These are phyloP conservation scores for Globisporangium cylindrosporum DNA, from an alignment of 352 stramenopile species.

Conservation along the genomic window DNA sequence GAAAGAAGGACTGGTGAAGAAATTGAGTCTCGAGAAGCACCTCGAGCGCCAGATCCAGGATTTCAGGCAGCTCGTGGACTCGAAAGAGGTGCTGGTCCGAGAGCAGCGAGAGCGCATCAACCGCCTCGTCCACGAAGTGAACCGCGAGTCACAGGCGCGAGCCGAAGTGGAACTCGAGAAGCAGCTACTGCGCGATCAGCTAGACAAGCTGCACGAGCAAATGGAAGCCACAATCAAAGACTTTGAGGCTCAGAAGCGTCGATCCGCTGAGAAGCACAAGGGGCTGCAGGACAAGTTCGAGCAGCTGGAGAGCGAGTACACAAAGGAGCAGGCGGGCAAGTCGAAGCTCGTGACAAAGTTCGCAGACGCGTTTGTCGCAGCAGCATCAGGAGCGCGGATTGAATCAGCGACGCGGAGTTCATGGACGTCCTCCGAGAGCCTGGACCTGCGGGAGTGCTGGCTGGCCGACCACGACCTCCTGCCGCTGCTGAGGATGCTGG, in stretches of 20 bases:
- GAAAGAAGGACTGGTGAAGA: slow-evolving; percentile 35
- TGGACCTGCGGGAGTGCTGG: slow-evolving; percentile 53
- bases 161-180: slow-evolving; percentile 51
- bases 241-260: slow-evolving; percentile 33
- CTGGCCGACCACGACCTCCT: slow-evolving; percentile 49
- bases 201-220: slow-evolving; percentile 37
- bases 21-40: slow-evolving; percentile 33
- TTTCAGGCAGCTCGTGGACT: slow-evolving; percentile 28
- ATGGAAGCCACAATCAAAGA: slow-evolving; percentile 34
- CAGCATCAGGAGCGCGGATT: background rate
- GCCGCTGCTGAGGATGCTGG: slow-evolving; percentile 39
- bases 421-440: slow-evolving; percentile 18
- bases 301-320: slow-evolving; percentile 40
- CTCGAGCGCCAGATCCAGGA: slow-evolving; percentile 39
- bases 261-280: slow-evolving; percentile 34
- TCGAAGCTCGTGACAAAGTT: slow-evolving; percentile 42
- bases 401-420: slow-evolving; percentile 1
- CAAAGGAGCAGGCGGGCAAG: slow-evolving; percentile 39
- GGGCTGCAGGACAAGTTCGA: slow-evolving; percentile 26
- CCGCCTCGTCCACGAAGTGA: slow-evolving; percentile 48
- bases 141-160: slow-evolving; percentile 42
- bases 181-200: slow-evolving; percentile 38
- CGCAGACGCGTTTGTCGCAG: slow-evolving; percentile 23
- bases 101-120: slow-evolving; percentile 62
- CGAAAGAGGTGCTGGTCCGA: slow-evolving; percentile 28